Base-by-base conservation (phyloP, 83 land plant genomes). In the Larix sibirica region DNA sequence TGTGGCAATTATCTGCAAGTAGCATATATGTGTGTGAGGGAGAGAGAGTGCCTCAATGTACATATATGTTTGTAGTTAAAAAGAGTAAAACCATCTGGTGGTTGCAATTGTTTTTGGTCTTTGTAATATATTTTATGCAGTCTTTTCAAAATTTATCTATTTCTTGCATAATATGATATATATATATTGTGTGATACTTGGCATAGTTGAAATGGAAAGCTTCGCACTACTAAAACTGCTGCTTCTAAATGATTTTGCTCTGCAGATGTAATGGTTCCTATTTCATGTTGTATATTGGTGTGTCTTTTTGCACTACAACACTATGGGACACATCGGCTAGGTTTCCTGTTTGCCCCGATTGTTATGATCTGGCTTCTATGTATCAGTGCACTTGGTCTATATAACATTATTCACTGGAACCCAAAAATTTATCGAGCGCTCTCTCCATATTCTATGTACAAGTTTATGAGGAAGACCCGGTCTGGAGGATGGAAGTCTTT, bases 391-490 rank as follows among this genome's bases (percentile, higher is more conserved):
- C 92, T 93, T 67, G 95, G 95, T 16, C 42, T 91, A 17, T 93
- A 93, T 79, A 93, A 93, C 73, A 90, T 91, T 62, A 56, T 88
- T 79, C 87, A 86, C 63, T 93, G 95, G 95, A 93, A 93, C 50
- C 95, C 92, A 18, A 80, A 85, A 77, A 90, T 93, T 14, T 91
- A 86, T 80, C 84, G 85, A 83, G 95, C 94, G 24, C 90, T 93
- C 50, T 93, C 95, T 5, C 95, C 95, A 40, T 90, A 90, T 54
- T 91, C 92, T 87, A 93, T 93, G 90, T 93, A 91, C 83, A 93
- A 88, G 62, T 93, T 91, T 74, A 44, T 93, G 86, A 89, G 82
- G 85, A 93, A 91, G 64, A 91, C 95, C 4, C 87, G 79, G 60
- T 81, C 44, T 18, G 80, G 58, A 33, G 82, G 82, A 31, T 81